These are phyloP conservation scores for Vigna angularis DNA, from an alignment of 306 rosid species.

Conservation along the genomic window DNA sequence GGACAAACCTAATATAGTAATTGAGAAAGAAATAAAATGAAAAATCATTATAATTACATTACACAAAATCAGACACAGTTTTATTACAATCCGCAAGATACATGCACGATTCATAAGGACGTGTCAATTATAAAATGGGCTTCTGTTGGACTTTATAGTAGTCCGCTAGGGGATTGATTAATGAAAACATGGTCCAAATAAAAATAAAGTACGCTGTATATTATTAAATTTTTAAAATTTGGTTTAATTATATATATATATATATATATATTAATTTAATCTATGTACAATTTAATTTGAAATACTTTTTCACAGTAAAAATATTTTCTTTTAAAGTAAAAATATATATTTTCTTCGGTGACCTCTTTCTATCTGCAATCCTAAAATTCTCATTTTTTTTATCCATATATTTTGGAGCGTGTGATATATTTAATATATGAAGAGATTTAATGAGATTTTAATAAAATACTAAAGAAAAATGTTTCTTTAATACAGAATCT, in stretches of 20 bases:
- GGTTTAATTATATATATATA: neutral
- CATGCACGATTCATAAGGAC: neutral
- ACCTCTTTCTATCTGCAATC: neutral
- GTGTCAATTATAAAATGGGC: neutral
- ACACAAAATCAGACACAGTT: too few relatives aligned
- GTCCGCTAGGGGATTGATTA: neutral
- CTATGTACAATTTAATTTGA: neutral
- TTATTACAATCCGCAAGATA: too few relatives aligned
- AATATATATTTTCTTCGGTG: too few relatives aligned
- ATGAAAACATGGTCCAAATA: neutral
- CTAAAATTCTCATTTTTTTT: neutral
- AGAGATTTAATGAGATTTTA: neutral
- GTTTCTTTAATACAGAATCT: neutral
- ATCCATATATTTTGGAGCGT: neutral
- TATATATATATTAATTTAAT: neutral
- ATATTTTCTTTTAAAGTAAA: neutral
- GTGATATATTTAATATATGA: neutral
- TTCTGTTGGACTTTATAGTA: neutral
- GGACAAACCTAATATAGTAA: too few relatives aligned
- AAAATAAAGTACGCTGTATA: neutral
- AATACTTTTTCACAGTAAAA: neutral
- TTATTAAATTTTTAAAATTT: neutral
- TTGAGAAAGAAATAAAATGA: too few relatives aligned
- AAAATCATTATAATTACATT: too few relatives aligned
- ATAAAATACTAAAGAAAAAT: neutral